phyloP scores from a whole-genome alignment of 495 filamentous ascomycete genomes.

The Pyronema omphalodes region DNA sequence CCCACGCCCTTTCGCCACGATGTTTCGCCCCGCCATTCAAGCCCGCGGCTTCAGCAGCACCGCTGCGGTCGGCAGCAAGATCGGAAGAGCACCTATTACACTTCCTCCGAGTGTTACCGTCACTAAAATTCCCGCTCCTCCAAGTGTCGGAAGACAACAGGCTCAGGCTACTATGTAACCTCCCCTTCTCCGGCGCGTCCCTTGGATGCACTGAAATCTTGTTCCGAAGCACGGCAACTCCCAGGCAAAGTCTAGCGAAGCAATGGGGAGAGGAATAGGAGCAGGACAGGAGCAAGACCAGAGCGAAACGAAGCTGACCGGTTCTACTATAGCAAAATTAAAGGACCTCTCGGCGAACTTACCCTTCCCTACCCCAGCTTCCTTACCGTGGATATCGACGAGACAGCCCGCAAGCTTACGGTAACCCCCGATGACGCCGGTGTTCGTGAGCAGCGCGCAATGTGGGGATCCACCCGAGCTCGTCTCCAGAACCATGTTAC shows the following conservation, averaged over 20 bases:
- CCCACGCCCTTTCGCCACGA: neutral
- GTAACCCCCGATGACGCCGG: constrained; percentile 46
- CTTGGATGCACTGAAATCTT: too few species aligned
- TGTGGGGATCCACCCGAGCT: constrained; percentile 91
- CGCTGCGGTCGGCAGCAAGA: neutral
- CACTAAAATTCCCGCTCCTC: constrained; percentile 1
- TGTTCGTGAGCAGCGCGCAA: constrained; percentile 62
- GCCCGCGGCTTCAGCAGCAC: constrained; percentile 1
- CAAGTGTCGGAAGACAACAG: neutral
- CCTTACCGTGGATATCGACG: constrained; percentile 39
- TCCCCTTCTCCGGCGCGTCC: neutral
- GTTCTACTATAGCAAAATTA: constrained; percentile 14
- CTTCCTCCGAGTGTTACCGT: constrained; percentile 1
- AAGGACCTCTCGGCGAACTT: constrained; percentile 28
- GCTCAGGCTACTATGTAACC: neutral
- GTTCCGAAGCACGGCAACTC: neutral
- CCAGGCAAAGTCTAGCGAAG: neutral
- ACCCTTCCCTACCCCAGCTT: constrained; percentile 53
- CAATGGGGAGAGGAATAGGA: too few species aligned
- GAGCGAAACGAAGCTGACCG: too few species aligned
- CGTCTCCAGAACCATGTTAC: constrained; percentile 78
- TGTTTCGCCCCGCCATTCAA: neutral
- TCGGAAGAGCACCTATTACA: neutral
- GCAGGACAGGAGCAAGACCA: too few species aligned
- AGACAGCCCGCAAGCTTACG: constrained; percentile 38